Base-by-base conservation (phyloP, 257 asterid species). In the Handroanthus guayacan region DNA sequence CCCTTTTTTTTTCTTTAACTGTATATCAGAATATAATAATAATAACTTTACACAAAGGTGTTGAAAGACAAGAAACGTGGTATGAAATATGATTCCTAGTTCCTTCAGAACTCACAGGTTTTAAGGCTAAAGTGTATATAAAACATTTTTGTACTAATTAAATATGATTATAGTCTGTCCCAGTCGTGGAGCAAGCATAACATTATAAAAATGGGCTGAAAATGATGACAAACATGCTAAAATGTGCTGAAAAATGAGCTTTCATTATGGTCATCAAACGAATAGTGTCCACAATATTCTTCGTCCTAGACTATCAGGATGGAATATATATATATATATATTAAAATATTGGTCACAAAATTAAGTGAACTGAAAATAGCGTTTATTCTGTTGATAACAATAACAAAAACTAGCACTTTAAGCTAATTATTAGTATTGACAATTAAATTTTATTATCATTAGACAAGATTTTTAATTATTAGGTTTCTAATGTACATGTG, bases 41-140 rank as follows among this genome's bases (percentile, higher is more conserved):
- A 45, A 45, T 2, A 4, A 8, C 5, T 3, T 51, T 68, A 51
- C 11, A 43, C 18, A 9, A 16, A 0, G 45, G 45, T 41, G 8
- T 0, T 0, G 2, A 8, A 9, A 43, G 72, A 43, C 74, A 61
- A 66, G 74, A 43, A 75, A 75, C 67, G 80, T 75, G 74, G 36
- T 65, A 37, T 25, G 60, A 64, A 41, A 41, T 41, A 4, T 41
- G 8, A 41, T 41, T 8, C 45, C 5, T 0, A 5, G 1, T 8
- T 8, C 16, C 62, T 38, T 60, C 61, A 14, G 12, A 3, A 31
- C 8, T 34, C 7, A 37, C 43, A 25, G 43, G 43, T 37, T 5
- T 1, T 5, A 8, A 5, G 8, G 45, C 44, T 3, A 6, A 4
- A 39, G 44, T 39, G 2, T 0, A 4, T 39, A 3, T 39, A 39